Percentiles rank a stretch among this genome's conserved stretches.
Conservation (phyloP, 164 flowering plant genomes). For the Euptelea pleiosperma region DNA sequence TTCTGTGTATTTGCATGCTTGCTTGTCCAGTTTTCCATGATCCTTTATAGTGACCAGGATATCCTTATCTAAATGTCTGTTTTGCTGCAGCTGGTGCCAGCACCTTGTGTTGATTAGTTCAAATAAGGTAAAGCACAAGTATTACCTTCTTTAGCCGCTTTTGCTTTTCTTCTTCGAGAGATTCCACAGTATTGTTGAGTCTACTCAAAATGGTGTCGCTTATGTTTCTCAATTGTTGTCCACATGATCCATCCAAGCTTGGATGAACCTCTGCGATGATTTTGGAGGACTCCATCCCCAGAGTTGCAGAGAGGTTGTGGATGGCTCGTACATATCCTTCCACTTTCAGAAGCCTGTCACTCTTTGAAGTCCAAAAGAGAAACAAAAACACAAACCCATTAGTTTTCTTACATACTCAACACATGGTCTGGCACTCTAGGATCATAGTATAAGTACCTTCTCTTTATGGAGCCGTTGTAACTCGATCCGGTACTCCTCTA, state of each 20-base stretch:
- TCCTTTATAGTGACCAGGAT: too few species aligned
- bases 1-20: too few species aligned
- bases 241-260: conserved; percentile 63
- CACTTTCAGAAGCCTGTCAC: conserved; percentile 64
- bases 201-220: conserved; percentile 64
- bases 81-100: too few species aligned
- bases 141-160: conserved; percentile 73
- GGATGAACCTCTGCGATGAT: conserved; percentile 75
- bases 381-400: conserved; percentile 8
- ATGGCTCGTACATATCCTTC: conserved; percentile 51
- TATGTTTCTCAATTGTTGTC: conserved; percentile 60
- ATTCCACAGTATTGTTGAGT: conserved; percentile 61
- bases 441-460: conserved; percentile 45
- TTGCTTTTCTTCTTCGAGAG: conserved; percentile 75
- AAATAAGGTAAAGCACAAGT: not conserved
- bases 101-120: too few species aligned
- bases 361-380: conserved; percentile 32
- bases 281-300: conserved; percentile 74
- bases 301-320: conserved; percentile 45
- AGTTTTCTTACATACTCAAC: not conserved
- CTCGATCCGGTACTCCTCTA: conserved; percentile 75
- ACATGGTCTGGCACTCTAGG: not conserved
- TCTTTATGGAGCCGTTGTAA: conserved; percentile 73
- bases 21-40: too few species aligned
- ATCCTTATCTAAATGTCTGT: too few species aligned